Conservation (phyloP, 2,329 filamentous ascomycete species). For the Chaetomiaceae sp. region DNA sequence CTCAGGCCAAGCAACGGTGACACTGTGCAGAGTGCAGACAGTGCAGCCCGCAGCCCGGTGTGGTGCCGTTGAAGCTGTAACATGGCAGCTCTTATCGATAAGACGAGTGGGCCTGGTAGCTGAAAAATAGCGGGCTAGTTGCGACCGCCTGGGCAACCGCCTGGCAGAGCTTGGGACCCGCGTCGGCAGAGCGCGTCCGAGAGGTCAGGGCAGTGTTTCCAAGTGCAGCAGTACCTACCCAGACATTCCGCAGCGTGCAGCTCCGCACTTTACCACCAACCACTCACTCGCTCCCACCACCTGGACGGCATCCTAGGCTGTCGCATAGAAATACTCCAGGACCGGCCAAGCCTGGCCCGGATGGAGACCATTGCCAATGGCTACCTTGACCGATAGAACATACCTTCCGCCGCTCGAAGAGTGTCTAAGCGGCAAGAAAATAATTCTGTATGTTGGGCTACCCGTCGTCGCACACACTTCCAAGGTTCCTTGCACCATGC, state of each 20-base stretch:
- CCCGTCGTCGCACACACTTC: constrained; percentile 2
- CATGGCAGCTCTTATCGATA: constrained; percentile 16
- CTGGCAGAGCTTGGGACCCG: constrained; percentile 8
- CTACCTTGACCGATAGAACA: constrained; percentile 61
- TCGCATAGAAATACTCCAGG: constrained; percentile 10
- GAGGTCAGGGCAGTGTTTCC: not conserved
- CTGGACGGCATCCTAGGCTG: constrained; percentile 1
- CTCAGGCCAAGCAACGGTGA: too few relatives aligned
- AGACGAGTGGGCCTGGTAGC: not conserved
- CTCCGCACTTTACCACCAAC: not conserved
- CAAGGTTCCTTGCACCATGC: not conserved
- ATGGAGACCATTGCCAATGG: constrained; percentile 61
- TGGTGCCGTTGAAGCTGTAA: too few relatives aligned
- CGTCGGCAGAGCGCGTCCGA: constrained; percentile 11
- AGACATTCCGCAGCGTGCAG: not conserved
- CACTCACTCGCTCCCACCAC: constrained; percentile 8
- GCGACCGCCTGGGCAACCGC: constrained; percentile 8
- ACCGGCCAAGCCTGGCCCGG: constrained; percentile 23
- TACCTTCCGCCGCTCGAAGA: constrained; percentile 84
- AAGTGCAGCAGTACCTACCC: too few relatives aligned
- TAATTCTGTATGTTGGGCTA: constrained; percentile 64
- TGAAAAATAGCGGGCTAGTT: constrained; percentile 8
- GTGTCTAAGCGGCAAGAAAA: constrained; percentile 74
- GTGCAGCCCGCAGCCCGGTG: not conserved
- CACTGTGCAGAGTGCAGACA: not conserved